Conservation (phyloP, 129 eudicot genomes). For the Flaveria sonorensis region DNA sequence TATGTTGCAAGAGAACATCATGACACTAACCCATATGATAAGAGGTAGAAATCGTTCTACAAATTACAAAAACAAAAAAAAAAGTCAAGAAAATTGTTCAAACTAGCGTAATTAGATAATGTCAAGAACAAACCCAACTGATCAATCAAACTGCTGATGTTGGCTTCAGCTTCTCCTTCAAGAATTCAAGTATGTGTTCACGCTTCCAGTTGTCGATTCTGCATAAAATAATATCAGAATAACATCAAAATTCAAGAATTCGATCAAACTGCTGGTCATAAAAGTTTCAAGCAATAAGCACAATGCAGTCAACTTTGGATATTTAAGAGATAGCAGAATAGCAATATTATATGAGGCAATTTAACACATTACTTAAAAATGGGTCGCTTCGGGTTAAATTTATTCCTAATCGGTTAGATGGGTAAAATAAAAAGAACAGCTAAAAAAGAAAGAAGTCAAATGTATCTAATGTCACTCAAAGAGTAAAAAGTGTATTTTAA, state of each 20-base stretch:
- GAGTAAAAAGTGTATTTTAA: neutral
- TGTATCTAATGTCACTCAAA: neutral
- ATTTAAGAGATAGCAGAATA: neutral
- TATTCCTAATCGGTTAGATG: neutral
- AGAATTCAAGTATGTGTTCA: slow-evolving; percentile 82
- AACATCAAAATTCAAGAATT: too few relatives aligned
- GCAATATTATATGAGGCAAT: neutral
- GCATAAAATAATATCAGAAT: slow-evolving; percentile 30
- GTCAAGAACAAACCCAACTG: slow-evolving; percentile 25
- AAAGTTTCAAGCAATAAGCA: slow-evolving; percentile 14
- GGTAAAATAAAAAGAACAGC: neutral
- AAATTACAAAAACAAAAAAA: slow-evolving; percentile 17
- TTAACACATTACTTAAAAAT: neutral
- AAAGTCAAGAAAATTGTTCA: neutral
- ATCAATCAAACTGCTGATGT: slow-evolving; percentile 40
- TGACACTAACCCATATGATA: slow-evolving; percentile 17
- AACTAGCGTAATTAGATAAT: slow-evolving; percentile 8
- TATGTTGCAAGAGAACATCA: slow-evolving; percentile 7
- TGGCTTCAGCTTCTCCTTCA: slow-evolving; percentile 77
- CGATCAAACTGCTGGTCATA: neutral
- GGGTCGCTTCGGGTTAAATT: neutral
- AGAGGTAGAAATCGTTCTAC: slow-evolving; percentile 12
- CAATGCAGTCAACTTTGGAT: neutral
- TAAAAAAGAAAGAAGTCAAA: neutral
- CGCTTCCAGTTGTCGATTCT: slow-evolving; percentile 98